phyloP scores from a whole-genome alignment of 495 filamentous ascomycete species.

The Podospora bellae-mahoneyi region DNA sequence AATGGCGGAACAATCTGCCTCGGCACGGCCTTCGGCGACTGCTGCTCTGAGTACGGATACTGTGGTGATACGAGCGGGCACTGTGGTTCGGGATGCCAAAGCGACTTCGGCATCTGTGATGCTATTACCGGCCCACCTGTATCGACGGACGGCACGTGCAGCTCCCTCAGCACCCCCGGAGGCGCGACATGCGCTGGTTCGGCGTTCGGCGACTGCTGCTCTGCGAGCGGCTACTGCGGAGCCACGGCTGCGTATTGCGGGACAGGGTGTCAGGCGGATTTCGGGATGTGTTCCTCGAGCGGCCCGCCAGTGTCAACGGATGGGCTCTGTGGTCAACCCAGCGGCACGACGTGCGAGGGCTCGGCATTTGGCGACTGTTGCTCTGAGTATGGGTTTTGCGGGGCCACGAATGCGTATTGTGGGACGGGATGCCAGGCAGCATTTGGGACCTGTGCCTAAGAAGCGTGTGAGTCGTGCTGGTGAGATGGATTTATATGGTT shows the following conservation, averaged over 20 bases:
- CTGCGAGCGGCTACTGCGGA: slow-evolving; percentile 44
- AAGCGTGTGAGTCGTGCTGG: background rate
- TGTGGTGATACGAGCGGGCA: background rate
- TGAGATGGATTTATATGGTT: background rate
- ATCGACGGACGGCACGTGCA: slow-evolving; percentile 46
- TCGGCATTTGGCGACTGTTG: background rate
- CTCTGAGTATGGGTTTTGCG: slow-evolving; percentile 1
- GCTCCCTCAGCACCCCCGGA: slow-evolving; percentile 22
- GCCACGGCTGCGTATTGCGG: slow-evolving; percentile 49
- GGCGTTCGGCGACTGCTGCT: slow-evolving; percentile 40
- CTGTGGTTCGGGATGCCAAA: slow-evolving; percentile 4
- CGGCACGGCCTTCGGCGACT: slow-evolving; percentile 8
- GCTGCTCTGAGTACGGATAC: slow-evolving; percentile 7
- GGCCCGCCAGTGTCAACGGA: background rate
- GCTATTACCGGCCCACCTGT: background rate
- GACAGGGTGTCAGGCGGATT: slow-evolving; percentile 22
- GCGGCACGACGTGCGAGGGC: background rate
- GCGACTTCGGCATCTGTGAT: background rate
- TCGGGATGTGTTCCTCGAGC: background rate
- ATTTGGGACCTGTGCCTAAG: background rate
- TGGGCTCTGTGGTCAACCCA: background rate
- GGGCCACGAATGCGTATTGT: slow-evolving; percentile 1
- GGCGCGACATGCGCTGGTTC: slow-evolving; percentile 49
- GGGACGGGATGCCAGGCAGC: slow-evolving; percentile 6
- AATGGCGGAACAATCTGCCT: slow-evolving; percentile 13